Base-by-base conservation (phyloP, 2,329 filamentous ascomycete species). In the Fusarium musae region DNA sequence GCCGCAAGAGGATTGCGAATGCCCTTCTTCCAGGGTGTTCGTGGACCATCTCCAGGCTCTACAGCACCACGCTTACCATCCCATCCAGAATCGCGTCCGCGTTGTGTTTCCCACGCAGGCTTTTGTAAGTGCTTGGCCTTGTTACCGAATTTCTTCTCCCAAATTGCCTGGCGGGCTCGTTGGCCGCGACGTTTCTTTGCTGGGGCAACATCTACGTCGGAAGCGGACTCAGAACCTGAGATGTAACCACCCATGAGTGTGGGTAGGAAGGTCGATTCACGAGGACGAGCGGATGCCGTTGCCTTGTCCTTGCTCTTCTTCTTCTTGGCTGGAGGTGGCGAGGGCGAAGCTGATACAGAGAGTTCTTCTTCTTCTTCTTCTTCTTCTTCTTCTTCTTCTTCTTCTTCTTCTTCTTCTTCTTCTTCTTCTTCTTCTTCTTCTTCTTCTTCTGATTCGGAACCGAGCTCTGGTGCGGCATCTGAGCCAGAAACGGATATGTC, bases 241-340 rank as follows among this genome's bases (percentile, higher is more conserved):
- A 93, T 88, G 83, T 96, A 97, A 63, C 93, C 93, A 26, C 91
- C 92, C 87, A 94, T 93, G 21, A 96, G 87, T 3, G 91, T 90
- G 0, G 93, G 93, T 4, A 96, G 84, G 79, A 95, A 94, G 1
- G 89, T 89, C 1, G 92, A 89, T 61, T 82, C 82, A 46, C 72
- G 75, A 3, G 73, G 68, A 4, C 70, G 72, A 26, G 66, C 50
- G 19, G 72, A 36, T 9, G 54, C 50, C 16, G 67, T 42, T 7
- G 49, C 61, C 42, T 70, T 70, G 30, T 59, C 54, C 70, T 76
- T 82, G 23, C 75, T 63, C 68, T 81, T 84, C 62, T 82, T 84
- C 56, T 78, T 79, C 66, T 79, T 82, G 21, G 74, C 68, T 16
- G 80, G 80, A 9, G 77, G 76, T n/a, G 80, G 82, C 6, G 80